These are phyloP conservation scores for Fragosphaeria purpurea DNA, from an alignment of 2,329 filamentous ascomycete genomes.

Conservation along the genomic window DNA sequence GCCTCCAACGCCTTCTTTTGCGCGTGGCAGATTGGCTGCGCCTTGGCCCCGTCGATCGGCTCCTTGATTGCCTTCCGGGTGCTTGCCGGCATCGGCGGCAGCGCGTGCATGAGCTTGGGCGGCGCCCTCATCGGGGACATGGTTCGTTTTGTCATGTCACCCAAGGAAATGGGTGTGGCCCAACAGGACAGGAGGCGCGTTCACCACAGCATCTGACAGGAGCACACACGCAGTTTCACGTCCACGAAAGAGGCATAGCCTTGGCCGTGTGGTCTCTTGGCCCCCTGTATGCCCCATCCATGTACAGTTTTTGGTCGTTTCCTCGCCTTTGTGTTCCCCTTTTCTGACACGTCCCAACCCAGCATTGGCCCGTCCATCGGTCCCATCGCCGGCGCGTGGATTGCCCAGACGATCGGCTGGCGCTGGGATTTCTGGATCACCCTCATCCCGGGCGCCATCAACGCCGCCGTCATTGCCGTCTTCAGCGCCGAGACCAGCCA, in stretches of 20 bases:
- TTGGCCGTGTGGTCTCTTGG: constrained; percentile 37
- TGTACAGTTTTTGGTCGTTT: not conserved
- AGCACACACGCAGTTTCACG: constrained; percentile 13
- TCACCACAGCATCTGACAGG: too few relatives aligned
- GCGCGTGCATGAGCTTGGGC: constrained; percentile 12
- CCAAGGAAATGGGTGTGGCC: too few relatives aligned
- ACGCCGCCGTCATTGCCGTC: constrained; percentile 27
- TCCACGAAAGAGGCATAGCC: constrained; percentile 45
- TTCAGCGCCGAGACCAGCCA: constrained; percentile 39
- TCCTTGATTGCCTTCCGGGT: constrained; percentile 22
- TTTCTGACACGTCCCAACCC: not conserved
- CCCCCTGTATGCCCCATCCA: constrained; percentile 15
- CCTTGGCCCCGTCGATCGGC: constrained; percentile 42
- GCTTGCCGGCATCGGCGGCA: constrained; percentile 12
- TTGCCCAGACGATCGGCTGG: constrained; percentile 33
- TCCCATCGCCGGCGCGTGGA: constrained; percentile 39
- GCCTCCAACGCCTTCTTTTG: constrained; percentile 55
- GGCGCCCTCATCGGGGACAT: constrained; percentile 11
- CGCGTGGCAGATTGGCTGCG: constrained; percentile 56
- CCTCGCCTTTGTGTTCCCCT: not conserved
- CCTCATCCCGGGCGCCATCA: constrained; percentile 32
- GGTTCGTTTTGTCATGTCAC: not conserved
- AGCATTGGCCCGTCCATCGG: constrained; percentile 31
- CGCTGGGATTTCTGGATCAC: constrained; percentile 37
- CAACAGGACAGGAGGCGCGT: too few relatives aligned